Base-by-base conservation (phyloP, 495 filamentous ascomycete genomes). In the Penicillium daleae region DNA sequence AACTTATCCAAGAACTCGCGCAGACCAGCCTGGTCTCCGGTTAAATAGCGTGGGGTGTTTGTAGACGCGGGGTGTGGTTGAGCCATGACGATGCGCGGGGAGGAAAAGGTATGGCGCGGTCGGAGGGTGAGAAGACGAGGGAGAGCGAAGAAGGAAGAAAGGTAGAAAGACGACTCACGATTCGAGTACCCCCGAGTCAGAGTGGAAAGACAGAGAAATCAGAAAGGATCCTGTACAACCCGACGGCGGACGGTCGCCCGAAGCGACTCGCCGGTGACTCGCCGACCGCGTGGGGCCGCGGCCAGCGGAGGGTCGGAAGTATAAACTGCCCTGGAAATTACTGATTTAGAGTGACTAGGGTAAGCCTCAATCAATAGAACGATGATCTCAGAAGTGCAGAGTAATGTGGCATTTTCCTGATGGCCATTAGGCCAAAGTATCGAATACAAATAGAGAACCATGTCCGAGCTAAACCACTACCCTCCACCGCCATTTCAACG, bases 1-100 rank as follows among this genome's bases (percentile, higher is more conserved):
- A 97, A 99, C 66, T 86, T 86, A 70, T 90, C 89, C 61, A 99
- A 80, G 69, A 98, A 99, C 29, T 90, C 86, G 24, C 86, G 80
- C 56, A 98, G 90, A 22, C 83, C 89, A 50, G 82, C 79, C 58
- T 83, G 83, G 72, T 97, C 86, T 66, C 92, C 92, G 42, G 89
- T 93, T 65, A 99, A 83, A 70, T 94, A 92, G 71, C 86, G 86
- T 53, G 93, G 86, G 26, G 62, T 42, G 37, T 58, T 51, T 9
- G 67, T 69, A 55, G 69, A 71, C 57, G 69, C 66, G 66, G 70
- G 66, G 71, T 65, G 57, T 51, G 61, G 50, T 48, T 70, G 24
- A n/a, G 69, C 37, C 69, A 71, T 71, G 29, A 22, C 42, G 27
- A 21, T 15, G 46, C 9, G 46, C 15, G 15, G 4, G 19, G 26